Evolutionary conservation across 2,329 filamentous ascomycete genomes (phyloP).

Genomic region (Fusarium kyushuense): DNA sequence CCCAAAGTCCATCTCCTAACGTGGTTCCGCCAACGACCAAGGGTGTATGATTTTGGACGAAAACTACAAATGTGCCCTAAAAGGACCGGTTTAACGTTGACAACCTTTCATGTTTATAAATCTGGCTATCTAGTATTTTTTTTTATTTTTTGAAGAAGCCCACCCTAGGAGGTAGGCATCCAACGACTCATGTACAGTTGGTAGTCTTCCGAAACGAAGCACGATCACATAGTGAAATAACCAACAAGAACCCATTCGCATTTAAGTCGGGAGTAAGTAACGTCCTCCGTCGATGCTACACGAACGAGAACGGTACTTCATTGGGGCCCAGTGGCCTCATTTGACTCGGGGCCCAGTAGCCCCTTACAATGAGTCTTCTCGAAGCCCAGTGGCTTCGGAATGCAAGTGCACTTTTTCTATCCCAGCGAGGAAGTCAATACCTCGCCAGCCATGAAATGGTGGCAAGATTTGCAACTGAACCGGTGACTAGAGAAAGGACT

Average conservation of each 20-base stretch:
- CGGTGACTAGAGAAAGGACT: slow-evolving; percentile 17
- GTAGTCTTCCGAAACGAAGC: slow-evolving; percentile 40
- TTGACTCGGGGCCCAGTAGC: slow-evolving; percentile 26
- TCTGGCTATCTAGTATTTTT: slow-evolving; percentile 25
- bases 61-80: not conserved
- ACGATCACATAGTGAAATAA: slow-evolving; percentile 34
- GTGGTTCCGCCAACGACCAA: not conserved
- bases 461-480: slow-evolving; percentile 9
- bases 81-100: slow-evolving; percentile 1
- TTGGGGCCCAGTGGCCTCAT: slow-evolving; percentile 30
- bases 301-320: slow-evolving; percentile 1
- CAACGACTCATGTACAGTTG: slow-evolving; percentile 39
- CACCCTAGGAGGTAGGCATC: slow-evolving; percentile 39
- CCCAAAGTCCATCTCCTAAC: not conserved
- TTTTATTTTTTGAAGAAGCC: slow-evolving; percentile 29
- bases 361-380: slow-evolving; percentile 31
- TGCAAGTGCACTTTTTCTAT: slow-evolving; percentile 25
- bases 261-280: slow-evolving; percentile 21
- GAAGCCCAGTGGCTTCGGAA: slow-evolving; percentile 37
- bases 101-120: slow-evolving; percentile 14
- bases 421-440: slow-evolving; percentile 8
- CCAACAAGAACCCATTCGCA: slow-evolving; percentile 34
- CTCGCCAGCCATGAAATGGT: not conserved
- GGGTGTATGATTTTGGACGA: not conserved
- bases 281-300: slow-evolving; percentile 31